A percentile compares a stretch with the other conserved stretches of the same genome.
These are phyloP conservation scores for Mrakiaceae sp. DNA, from an alignment of 1,284 basidiomycete genomes.

Conservation along the genomic window DNA sequence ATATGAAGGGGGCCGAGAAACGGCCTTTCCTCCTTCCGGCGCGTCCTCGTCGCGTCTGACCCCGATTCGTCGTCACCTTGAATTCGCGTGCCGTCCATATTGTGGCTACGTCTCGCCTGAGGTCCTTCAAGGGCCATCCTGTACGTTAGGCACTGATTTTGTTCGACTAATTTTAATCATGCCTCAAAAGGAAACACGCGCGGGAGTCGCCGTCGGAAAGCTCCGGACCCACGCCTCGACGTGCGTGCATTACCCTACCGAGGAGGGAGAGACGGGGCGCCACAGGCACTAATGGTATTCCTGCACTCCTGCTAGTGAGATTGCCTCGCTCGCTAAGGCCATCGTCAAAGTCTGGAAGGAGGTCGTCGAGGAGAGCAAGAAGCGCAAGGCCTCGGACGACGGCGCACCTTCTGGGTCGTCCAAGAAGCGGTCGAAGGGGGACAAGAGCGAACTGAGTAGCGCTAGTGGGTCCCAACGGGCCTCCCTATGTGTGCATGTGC, in stretches of 20 bases:
- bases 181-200: slow-evolving; percentile 65
- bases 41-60: too few species aligned
- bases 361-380: slow-evolving; percentile 63
- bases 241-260: slow-evolving; percentile 30
- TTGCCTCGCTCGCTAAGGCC: slow-evolving; percentile 79
- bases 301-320: background rate
- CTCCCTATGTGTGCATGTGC: too few species aligned
- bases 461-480: too few species aligned
- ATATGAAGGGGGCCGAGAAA: too few species aligned
- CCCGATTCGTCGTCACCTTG: too few species aligned
- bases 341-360: slow-evolving; percentile 86
- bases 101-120: too few species aligned
- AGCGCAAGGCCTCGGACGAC: slow-evolving; percentile 35
- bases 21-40: too few species aligned
- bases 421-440: slow-evolving; percentile 21
- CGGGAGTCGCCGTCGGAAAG: slow-evolving; percentile 85
- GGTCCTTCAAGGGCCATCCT: too few species aligned
- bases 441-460: slow-evolving; percentile 6
- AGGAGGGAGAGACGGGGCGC: too few species aligned
- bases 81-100: too few species aligned
- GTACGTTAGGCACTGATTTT: too few species aligned
- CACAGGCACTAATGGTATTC: background rate
- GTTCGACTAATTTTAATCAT: background rate
- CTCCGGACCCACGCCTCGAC: slow-evolving; percentile 62
- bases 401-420: slow-evolving; percentile 29